Evolutionary conservation across 495 filamentous ascomycete species (phyloP).

Genomic region (Elasticomyces elasticus): DNA sequence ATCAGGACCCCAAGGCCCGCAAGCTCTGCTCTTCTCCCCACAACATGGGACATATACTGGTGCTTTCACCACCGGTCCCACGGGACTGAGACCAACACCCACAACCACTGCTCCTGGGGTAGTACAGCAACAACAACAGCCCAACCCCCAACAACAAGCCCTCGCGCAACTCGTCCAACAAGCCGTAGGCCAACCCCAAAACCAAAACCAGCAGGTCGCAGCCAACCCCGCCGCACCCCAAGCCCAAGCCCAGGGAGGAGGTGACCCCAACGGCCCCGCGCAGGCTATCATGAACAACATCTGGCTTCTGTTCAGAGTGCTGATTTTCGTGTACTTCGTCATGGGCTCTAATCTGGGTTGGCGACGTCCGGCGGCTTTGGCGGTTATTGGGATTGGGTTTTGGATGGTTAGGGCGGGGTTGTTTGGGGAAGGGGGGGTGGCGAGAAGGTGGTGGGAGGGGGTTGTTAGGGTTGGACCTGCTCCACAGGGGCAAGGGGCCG

Average conservation of each 20-base stretch:
- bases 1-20: slow-evolving; percentile 25
- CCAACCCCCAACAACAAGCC: slow-evolving; percentile 6
- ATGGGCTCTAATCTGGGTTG: slow-evolving; percentile 51
- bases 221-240: background rate
- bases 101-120: background rate
- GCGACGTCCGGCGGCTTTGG: slow-evolving; percentile 56
- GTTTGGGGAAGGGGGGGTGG: slow-evolving; percentile 34
- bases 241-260: background rate
- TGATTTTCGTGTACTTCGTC: slow-evolving; percentile 70
- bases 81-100: slow-evolving; percentile 14
- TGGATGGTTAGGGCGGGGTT: slow-evolving; percentile 58
- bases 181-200: background rate
- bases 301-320: slow-evolving; percentile 70
- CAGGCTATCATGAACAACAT: slow-evolving; percentile 38
- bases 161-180: background rate
- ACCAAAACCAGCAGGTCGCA: background rate
- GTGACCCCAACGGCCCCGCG: slow-evolving; percentile 9
- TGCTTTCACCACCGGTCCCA: slow-evolving; percentile 1
- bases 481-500: background rate
- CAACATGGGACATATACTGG: slow-evolving; percentile 21
- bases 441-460: slow-evolving; percentile 19
- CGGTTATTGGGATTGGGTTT: slow-evolving; percentile 46
- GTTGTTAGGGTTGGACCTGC: slow-evolving; percentile 8
- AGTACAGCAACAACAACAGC: background rate
- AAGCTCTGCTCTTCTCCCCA: slow-evolving; percentile 25